Conservation (phyloP, 352 stramenopile species). For the Globisporangium acanthophoron region DNA sequence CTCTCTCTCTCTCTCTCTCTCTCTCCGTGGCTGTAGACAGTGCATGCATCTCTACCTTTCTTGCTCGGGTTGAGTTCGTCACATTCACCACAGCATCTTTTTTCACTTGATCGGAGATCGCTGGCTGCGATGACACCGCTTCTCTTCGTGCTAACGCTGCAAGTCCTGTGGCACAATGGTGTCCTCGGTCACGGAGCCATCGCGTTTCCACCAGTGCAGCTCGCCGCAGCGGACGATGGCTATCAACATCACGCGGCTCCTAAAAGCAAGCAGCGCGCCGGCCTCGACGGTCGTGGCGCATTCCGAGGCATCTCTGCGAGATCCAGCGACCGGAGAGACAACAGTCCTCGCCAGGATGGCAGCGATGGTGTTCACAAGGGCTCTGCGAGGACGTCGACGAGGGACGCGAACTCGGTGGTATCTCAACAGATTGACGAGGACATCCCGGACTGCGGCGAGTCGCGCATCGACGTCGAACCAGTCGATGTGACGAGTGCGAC, state of each 20-base stretch:
- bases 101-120: no score
- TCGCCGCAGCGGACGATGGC: slow-evolving; percentile 1
- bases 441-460: slow-evolving; percentile 11
- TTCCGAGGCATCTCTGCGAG: no score
- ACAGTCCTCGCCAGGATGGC: background rate
- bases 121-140: background rate
- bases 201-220: slow-evolving; percentile 17
- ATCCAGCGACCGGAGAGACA: no score
- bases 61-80: no score
- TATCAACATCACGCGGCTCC: background rate
- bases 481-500: slow-evolving; percentile 12
- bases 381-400: background rate
- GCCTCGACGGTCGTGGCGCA: background rate
- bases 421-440: slow-evolving; percentile 14
- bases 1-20: no score
- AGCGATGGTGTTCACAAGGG: background rate
- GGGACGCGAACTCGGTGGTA: no score
- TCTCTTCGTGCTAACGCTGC: background rate
- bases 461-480: slow-evolving; percentile 5
- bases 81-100: no score
- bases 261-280: background rate
- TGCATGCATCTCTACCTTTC: no score
- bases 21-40: no score
- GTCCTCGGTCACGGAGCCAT: slow-evolving; percentile 1
- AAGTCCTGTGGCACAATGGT: no score